Evolutionary conservation across 139 green algal genomes (phyloP), one percentile per base, ranked within the genome.

Genomic region (Raphidocelis subcapitata): DNA sequence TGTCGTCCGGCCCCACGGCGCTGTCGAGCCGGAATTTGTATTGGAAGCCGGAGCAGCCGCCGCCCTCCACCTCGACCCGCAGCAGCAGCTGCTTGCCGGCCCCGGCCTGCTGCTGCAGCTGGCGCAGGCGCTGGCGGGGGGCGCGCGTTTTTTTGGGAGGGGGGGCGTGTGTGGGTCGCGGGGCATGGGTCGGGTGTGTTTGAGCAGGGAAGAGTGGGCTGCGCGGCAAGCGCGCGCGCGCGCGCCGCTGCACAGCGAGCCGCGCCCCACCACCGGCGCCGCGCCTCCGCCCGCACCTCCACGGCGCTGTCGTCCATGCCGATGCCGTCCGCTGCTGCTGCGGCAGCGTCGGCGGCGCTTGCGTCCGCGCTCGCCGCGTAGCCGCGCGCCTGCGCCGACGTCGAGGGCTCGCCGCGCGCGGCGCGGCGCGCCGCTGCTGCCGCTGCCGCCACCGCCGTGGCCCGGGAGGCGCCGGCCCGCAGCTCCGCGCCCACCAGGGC

Each of bases 41-140:
- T 74, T 98, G 92, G 64, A 97, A 98, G 29, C 94, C 94, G 37
- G 86, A 94, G 82, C 94, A 98, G 47, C 94, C 94, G 21, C 94
- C 94, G 32, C 88, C 92, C 60, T 97, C 92, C 28, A 98, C 93
- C 36, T 83, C 88, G 2, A 98, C 68, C 3, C 94, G 80, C 33
- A 98, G 81, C 15, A 87, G 36, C 26, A 87, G 28, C 2, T 37
- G 52, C 5, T 73, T 63, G 28, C 46, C 47, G 21, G 35, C 35
- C 1, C 56, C 29, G 3, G 73, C 65, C 59, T 84, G 66, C 37
- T 65, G 52, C 26, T 81, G 59, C 36, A 94, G 68, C 68, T 92
- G 77, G 5, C 77, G 67, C 0, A 94, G 75, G n/a, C 86, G 64
- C 79, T 89, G 72, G 36, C 83, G 33, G 5, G 74, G 64, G 37